Percentiles rank a stretch among this genome's conserved stretches.
phyloP scores from a whole-genome alignment of 2,329 filamentous ascomycete genomes.

The Fusarium marasasianum region DNA sequence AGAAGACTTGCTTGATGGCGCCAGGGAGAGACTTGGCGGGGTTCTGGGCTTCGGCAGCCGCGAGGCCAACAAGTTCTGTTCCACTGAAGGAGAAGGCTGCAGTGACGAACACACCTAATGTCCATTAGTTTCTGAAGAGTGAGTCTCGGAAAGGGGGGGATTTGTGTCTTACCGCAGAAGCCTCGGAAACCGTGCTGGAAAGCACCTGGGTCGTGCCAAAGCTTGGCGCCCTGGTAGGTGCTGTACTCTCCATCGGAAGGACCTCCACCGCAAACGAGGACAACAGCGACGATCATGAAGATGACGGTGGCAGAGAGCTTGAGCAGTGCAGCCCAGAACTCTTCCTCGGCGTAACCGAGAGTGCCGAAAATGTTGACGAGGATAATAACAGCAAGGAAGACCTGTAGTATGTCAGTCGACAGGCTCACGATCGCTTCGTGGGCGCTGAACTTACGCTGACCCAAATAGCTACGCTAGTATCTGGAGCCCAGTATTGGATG shows the following conservation, averaged over 20 bases:
- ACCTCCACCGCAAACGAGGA: constrained; percentile 69
- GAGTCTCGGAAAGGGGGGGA: accelerated
- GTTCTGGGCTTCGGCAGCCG: constrained; percentile 75
- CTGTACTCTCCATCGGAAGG: constrained; percentile 57
- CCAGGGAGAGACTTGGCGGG: constrained; percentile 78
- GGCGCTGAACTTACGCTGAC: constrained; percentile 50
- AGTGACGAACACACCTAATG: constrained; percentile 59
- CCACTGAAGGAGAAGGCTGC: constrained; percentile 79
- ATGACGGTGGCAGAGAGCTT: constrained; percentile 67
- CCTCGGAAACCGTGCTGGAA: constrained; percentile 81
- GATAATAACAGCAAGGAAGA: constrained; percentile 63
- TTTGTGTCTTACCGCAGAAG: constrained; percentile 65
- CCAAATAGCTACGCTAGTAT: constrained; percentile 60
- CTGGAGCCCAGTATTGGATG: constrained; percentile 58
- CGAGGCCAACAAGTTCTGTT: constrained; percentile 78
- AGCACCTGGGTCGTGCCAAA: constrained; percentile 61
- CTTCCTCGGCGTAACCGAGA: constrained; percentile 65
- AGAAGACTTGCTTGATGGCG: constrained; percentile 82
- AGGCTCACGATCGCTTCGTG: not conserved
- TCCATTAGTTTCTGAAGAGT: not conserved
- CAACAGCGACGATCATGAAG: constrained; percentile 71
- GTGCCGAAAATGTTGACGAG: constrained; percentile 67
- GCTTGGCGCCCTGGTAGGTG: constrained; percentile 60
- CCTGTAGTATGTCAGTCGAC: constrained; percentile 10
- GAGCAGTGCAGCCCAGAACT: constrained; percentile 66